Evolutionary conservation across 805 yeast genomes (phyloP).

Genomic region (Citeromyces matritensis): DNA sequence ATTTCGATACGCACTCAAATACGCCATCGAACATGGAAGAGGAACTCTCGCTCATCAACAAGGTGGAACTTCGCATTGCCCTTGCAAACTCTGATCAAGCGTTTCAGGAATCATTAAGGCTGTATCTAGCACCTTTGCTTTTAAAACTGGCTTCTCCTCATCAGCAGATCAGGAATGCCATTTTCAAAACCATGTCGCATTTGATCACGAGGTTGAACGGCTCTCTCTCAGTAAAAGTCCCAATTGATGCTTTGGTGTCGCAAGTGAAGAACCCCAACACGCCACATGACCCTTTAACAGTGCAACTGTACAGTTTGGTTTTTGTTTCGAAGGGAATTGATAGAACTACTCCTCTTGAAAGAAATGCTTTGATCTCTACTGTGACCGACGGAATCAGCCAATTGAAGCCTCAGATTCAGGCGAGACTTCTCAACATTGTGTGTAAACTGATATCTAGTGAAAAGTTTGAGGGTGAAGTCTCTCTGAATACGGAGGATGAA

Average conservation of each 20-base stretch:
- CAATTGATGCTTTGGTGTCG: constrained; percentile 41
- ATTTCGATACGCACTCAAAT: too few species aligned
- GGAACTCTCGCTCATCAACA: constrained; percentile 50
- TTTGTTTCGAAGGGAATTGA: constrained; percentile 58
- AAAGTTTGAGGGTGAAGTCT: not conserved
- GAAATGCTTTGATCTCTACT: constrained; percentile 23
- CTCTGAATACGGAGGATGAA: not conserved
- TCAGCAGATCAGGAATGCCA: constrained; percentile 47
- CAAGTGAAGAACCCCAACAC: constrained; percentile 50
- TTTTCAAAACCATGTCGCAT: constrained; percentile 52
- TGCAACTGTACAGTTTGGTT: constrained; percentile 45
- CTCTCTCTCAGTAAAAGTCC: constrained; percentile 38
- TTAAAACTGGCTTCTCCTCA: constrained; percentile 66
- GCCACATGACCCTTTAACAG: constrained; percentile 28
- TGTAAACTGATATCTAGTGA: constrained; percentile 27
- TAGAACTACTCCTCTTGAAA: constrained; percentile 24
- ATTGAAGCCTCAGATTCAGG: constrained; percentile 10
- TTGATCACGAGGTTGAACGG: constrained; percentile 52
- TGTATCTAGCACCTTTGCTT: constrained; percentile 64
- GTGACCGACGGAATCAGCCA: constrained; percentile 10
- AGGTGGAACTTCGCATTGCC: constrained; percentile 73
- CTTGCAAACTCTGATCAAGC: constrained; percentile 55
- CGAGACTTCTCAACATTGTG: constrained; percentile 48
- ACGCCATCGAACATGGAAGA: constrained; percentile 11
- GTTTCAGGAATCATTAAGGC: constrained; percentile 40